phyloP scores from a whole-genome alignment of 1,139 yeast genomes.

The Wickerhamomyces sp. region DNA sequence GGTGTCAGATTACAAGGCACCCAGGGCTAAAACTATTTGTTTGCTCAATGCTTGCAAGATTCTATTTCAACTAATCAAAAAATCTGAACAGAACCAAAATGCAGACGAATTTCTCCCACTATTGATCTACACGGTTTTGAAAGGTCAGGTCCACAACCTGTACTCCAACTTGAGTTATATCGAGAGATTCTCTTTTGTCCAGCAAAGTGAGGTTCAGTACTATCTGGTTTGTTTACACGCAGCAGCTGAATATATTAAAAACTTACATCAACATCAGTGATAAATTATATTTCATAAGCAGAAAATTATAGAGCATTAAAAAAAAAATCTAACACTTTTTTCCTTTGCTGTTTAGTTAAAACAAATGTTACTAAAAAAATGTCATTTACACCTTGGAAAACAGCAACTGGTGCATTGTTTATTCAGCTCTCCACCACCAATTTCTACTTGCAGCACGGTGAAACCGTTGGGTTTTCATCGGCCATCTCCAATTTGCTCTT shows the following conservation, averaged over 20 bases:
- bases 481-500: constrained; percentile 29
- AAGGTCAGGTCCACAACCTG: constrained; percentile 59
- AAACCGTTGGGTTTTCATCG: constrained; percentile 42
- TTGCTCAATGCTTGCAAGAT: constrained; percentile 89
- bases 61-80: constrained; percentile 79
- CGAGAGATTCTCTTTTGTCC: constrained; percentile 51
- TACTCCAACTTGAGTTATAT: constrained; percentile 80
- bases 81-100: constrained; percentile 59
- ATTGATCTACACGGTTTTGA: constrained; percentile 71
- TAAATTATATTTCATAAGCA: no score
- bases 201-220: constrained; percentile 22
- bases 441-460: constrained; percentile 33
- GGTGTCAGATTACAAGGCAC: constrained; percentile 82
- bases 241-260: constrained; percentile 21
- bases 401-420: constrained; percentile 39
- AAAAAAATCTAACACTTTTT: neutral
- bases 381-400: constrained; percentile 37
- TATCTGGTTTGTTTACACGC: constrained; percentile 23
- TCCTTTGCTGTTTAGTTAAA: no score
- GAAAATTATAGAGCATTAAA: neutral
- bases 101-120: constrained; percentile 94
- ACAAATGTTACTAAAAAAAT: constrained; percentile 2
- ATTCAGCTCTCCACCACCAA: constrained; percentile 41
- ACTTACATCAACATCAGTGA: constrained; percentile 7
- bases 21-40: constrained; percentile 91